Evolutionary conservation across 192 early-diverging fungal genomes (phyloP).

Genomic region (Chytriomyces sp.): DNA sequence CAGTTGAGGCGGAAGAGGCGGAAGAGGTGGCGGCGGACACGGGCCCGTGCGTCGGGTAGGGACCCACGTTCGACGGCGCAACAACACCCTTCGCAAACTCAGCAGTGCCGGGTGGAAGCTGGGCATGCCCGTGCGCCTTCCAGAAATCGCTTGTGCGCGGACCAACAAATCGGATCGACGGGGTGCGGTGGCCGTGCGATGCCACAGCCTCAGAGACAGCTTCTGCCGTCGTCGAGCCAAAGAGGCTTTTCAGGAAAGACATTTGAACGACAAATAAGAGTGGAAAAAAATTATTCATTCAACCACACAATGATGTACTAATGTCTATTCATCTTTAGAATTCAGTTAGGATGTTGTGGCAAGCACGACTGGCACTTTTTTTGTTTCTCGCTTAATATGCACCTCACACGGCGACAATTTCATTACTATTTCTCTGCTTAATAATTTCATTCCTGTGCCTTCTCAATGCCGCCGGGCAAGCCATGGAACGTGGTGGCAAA

Average conservation of each 20-base stretch:
- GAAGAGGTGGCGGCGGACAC: not conserved
- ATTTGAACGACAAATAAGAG: no score
- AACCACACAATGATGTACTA: no score
- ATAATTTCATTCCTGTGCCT: no score
- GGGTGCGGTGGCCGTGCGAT: not conserved
- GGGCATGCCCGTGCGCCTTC: not conserved
- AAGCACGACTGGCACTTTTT: no score
- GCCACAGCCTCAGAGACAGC: not conserved
- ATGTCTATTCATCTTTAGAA: no score
- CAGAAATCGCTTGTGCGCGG: slow-evolving; percentile 1
- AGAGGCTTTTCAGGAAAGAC: slow-evolving; percentile 1
- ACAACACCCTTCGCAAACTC: not conserved
- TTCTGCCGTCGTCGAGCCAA: not conserved
- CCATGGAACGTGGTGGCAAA: no score
- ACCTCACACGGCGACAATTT: no score
- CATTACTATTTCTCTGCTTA: no score
- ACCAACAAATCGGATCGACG: slow-evolving; percentile 15
- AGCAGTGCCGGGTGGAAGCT: not conserved
- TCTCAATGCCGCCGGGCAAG: no score
- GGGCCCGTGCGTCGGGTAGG: not conserved
- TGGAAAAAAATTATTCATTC: no score
- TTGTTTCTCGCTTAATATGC: no score
- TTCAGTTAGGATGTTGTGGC: no score
- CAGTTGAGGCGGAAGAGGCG: not conserved
- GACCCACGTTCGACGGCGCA: not conserved